Percentiles rank a stretch among this genome's conserved stretches.
Evolutionary conservation across 176 grass and related monocot genomes (phyloP).

Genomic region (Lolium multiflorum): DNA sequence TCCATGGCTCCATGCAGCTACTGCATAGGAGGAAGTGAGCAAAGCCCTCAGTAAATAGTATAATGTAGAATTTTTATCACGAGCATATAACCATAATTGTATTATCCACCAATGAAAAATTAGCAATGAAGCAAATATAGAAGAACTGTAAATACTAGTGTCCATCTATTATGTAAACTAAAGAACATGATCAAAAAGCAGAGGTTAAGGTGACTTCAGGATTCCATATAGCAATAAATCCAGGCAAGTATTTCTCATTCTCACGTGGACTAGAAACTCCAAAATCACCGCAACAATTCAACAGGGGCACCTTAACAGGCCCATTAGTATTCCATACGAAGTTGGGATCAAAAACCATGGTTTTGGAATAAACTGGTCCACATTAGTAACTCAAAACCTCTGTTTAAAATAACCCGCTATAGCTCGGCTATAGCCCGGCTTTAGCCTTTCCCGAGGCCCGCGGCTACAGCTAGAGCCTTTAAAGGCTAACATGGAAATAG

Average conservation of each 20-base stretch:
- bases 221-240: neutral
- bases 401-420: too few species aligned
- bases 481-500: too few species aligned
- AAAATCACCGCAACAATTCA: neutral
- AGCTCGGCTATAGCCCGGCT: too few species aligned
- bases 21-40: slow-evolving; percentile 29
- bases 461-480: too few species aligned
- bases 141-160: slow-evolving; percentile 10
- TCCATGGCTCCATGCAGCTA: slow-evolving; percentile 12
- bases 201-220: slow-evolving; percentile 8
- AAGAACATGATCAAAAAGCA: neutral
- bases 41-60: slow-evolving; percentile 9
- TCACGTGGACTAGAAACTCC: slow-evolving; percentile 30
- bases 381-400: neutral
- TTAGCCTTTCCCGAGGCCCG: too few species aligned
- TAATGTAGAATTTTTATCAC: neutral
- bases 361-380: neutral
- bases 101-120: slow-evolving; percentile 9
- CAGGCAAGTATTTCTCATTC: slow-evolving; percentile 19
- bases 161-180: slow-evolving; percentile 23
- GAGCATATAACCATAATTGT: slow-evolving; percentile 16
- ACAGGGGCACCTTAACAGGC: neutral
- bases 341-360: slow-evolving; percentile 19
- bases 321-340: neutral
- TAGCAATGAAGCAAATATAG: slow-evolving; percentile 23